Percentiles rank a stretch among this genome's conserved stretches.
These are phyloP conservation scores for Labyrinthula sp. DNA, from an alignment of 352 stramenopile species.

Conservation along the genomic window DNA sequence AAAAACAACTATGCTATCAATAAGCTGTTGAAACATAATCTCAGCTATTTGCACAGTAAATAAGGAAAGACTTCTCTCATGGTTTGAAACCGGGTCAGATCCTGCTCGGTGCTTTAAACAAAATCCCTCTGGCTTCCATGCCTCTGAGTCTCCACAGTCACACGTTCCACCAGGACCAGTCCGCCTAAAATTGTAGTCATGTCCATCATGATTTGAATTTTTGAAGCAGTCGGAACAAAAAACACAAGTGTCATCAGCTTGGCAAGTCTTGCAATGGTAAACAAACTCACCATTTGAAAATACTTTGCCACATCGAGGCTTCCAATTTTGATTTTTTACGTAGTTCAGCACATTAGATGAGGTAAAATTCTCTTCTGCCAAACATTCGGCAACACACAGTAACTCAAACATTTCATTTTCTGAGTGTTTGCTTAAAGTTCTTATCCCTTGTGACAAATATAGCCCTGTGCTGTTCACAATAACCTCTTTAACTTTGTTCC, in stretches of 20 bases:
- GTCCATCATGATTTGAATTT: constrained; percentile 67
- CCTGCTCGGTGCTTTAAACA: constrained; percentile 60
- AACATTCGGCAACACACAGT: too few relatives aligned
- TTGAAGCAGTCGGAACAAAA: constrained; percentile 81
- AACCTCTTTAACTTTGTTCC: too few relatives aligned
- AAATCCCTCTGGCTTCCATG: constrained; percentile 76
- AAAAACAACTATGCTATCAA: constrained; percentile 41
- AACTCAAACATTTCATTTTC: too few relatives aligned
- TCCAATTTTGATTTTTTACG: too few relatives aligned
- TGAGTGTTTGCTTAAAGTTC: too few relatives aligned
- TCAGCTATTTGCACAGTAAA: constrained; percentile 47
- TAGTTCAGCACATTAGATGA: too few relatives aligned
- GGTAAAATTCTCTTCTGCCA: too few relatives aligned
- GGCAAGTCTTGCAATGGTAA: constrained; percentile 94
- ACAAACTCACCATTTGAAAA: constrained; percentile 88
- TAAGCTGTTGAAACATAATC: constrained; percentile 48
- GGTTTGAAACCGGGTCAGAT: constrained; percentile 30
- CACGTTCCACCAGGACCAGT: constrained; percentile 63
- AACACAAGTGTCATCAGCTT: constrained; percentile 87
- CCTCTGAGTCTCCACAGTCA: constrained; percentile 91
- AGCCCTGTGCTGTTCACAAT: too few relatives aligned
- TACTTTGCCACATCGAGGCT: constrained; percentile 64
- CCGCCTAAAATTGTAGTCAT: constrained; percentile 55
- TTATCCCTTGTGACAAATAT: too few relatives aligned
- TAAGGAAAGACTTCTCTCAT: constrained; percentile 39